Evolutionary conservation across 305 asterid species (phyloP).

Genomic region (Rubia balearica): DNA sequence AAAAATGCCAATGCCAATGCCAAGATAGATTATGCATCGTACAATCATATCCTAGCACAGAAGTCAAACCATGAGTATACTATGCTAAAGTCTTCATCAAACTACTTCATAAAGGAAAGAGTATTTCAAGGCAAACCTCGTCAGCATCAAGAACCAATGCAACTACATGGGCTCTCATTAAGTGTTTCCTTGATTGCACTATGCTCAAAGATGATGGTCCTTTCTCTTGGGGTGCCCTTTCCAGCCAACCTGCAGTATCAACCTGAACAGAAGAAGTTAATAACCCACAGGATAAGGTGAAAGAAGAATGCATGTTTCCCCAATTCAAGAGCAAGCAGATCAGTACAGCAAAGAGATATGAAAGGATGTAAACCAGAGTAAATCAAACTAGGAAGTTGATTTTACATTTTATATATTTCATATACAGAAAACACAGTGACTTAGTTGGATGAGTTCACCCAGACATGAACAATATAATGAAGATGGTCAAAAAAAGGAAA

Average conservation of each 20-base stretch:
- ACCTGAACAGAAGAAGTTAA: slow-evolving; percentile 43
- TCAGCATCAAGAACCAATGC: slow-evolving; percentile 92
- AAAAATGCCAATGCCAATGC: too few relatives aligned
- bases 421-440: neutral
- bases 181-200: slow-evolving; percentile 91
- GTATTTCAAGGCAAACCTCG: slow-evolving; percentile 47
- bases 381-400: neutral
- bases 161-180: slow-evolving; percentile 92
- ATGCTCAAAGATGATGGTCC: slow-evolving; percentile 85
- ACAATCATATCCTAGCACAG: neutral
- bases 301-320: neutral
- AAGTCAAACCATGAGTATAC: neutral
- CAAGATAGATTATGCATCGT: neutral
- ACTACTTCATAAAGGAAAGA: neutral
- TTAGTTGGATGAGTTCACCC: neutral
- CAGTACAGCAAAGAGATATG: neutral
- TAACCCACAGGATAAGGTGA: slow-evolving; percentile 1
- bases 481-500: neutral
- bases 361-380: neutral
- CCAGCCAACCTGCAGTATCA: slow-evolving; percentile 99
- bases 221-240: slow-evolving; percentile 81
- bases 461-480: neutral
- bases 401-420: neutral
- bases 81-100: slow-evolving; percentile 1
- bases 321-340: slow-evolving; percentile 7